Conservation (phyloP, 805 yeast genomes). For the Saccharomycopsis capsularis region DNA sequence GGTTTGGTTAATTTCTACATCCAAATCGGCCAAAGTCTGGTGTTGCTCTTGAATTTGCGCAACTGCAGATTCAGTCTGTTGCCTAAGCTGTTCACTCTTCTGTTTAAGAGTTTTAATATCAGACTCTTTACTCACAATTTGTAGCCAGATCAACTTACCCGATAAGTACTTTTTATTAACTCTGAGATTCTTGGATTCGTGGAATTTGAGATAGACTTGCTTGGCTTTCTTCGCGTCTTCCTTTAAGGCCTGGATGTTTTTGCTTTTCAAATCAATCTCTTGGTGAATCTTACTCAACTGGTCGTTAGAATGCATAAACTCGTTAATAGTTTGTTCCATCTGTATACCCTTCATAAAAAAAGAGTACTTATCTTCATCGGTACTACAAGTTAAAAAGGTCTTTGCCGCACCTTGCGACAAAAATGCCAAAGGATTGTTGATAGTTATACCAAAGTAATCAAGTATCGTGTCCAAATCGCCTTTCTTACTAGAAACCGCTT, state of each 20-base stretch:
- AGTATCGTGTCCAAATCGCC: conserved; percentile 61
- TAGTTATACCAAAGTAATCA: conserved; percentile 64
- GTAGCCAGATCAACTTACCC: conserved; percentile 46
- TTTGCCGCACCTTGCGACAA: conserved; percentile 92
- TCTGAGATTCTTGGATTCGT: conserved; percentile 36
- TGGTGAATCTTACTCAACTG: conserved; percentile 33
- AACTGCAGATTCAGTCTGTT: conserved; percentile 21
- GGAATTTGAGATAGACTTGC: conserved; percentile 33
- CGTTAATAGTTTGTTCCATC: conserved; percentile 56
- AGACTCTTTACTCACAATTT: conserved; percentile 28
- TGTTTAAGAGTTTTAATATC: conserved; percentile 26
- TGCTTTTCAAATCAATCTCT: conserved; percentile 34
- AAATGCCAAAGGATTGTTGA: conserved; percentile 88
- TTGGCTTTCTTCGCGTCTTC: conserved; percentile 37
- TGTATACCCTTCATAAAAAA: conserved; percentile 78
- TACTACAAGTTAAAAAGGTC: conserved; percentile 72
- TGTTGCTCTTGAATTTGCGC: conserved; percentile 23
- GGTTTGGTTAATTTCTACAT: conserved; percentile 23
- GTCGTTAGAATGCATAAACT: conserved; percentile 37
- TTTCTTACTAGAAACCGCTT: conserved; percentile 52
- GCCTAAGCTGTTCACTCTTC: conserved; percentile 19
- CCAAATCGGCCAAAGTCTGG: conserved; percentile 23
- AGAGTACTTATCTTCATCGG: conserved; percentile 63
- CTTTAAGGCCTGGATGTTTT: conserved; percentile 34
- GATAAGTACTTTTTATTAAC: conserved; percentile 34